Conservation (phyloP, 2,329 filamentous ascomycete genomes). For the Westerdykella ornata region DNA sequence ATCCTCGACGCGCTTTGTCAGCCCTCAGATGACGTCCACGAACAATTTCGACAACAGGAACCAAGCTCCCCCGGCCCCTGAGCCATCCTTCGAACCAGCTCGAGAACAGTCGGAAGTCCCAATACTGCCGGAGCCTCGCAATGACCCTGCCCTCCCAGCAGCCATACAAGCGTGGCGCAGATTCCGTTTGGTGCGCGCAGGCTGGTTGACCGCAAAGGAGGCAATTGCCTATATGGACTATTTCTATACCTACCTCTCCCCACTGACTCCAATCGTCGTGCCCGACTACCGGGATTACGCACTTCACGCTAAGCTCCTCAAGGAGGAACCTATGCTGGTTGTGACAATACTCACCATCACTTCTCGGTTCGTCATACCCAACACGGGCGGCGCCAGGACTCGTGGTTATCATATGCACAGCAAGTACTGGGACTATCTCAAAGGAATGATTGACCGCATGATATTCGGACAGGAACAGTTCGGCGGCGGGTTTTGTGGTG, state of each 20-base stretch:
- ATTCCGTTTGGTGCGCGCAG: constrained; percentile 90
- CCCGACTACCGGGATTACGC: constrained; percentile 81
- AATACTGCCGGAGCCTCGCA: constrained; percentile 25
- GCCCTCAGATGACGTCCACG: constrained; percentile 23
- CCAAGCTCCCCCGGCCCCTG: constrained; percentile 19
- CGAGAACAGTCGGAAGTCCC: constrained; percentile 4
- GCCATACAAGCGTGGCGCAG: constrained; percentile 83
- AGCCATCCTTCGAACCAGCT: constrained; percentile 27
- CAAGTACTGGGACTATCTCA: constrained; percentile 88
- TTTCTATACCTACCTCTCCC: constrained; percentile 87
- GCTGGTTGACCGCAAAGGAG: constrained; percentile 92
- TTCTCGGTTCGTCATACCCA: constrained; percentile 75
- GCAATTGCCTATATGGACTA: constrained; percentile 93
- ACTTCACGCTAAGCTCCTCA: constrained; percentile 71
- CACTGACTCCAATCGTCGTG: constrained; percentile 86
- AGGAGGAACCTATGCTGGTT: constrained; percentile 85
- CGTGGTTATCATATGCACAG: constrained; percentile 89
- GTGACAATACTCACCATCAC: constrained; percentile 88
- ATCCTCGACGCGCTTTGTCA: constrained; percentile 31
- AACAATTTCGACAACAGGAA: constrained; percentile 15
- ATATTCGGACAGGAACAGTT: constrained; percentile 97
- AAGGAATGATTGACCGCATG: constrained; percentile 90
- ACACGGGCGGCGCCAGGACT: constrained; percentile 62
- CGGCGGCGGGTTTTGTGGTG: constrained; percentile 76
- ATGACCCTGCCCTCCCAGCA: constrained; percentile 44